Evolutionary conservation across 1,284 basidiomycete genomes (phyloP).

Genomic region (Inonotus hispidus): DNA sequence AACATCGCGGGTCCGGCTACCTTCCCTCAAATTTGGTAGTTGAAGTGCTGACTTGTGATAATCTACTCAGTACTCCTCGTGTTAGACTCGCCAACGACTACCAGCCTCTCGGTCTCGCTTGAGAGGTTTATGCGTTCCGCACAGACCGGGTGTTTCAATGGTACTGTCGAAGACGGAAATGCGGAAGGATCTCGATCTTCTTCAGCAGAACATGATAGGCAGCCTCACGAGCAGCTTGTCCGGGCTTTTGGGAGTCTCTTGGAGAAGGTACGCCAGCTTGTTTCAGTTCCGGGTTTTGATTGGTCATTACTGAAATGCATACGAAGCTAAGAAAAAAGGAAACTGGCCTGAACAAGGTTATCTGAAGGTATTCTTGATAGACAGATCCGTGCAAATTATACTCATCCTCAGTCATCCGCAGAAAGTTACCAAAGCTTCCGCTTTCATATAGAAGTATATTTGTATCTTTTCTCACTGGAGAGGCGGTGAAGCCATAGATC

Average conservation of each 20-base stretch:
- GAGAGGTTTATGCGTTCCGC: background rate
- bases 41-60: background rate
- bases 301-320: background rate
- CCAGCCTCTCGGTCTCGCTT: constrained; percentile 10
- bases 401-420: too few species aligned
- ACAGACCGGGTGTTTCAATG: background rate
- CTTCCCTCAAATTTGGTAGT: background rate
- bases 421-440: too few species aligned
- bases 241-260: constrained; percentile 1
- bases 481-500: too few species aligned
- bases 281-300: background rate
- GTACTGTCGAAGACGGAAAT: background rate
- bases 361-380: too few species aligned
- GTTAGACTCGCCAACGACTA: constrained; percentile 8
- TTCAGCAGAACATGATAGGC: background rate
- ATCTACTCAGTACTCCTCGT: constrained; percentile 3
- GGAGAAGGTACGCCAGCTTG: background rate
- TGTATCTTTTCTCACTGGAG: too few species aligned
- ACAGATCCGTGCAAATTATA: too few species aligned
- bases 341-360: background rate
- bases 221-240: background rate
- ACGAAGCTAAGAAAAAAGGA: background rate
- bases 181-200: background rate
- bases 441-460: too few species aligned
- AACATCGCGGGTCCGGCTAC: background rate